Evolutionary conservation across 805 yeast species (phyloP).

Genomic region (Hanseniaspora vineae): DNA sequence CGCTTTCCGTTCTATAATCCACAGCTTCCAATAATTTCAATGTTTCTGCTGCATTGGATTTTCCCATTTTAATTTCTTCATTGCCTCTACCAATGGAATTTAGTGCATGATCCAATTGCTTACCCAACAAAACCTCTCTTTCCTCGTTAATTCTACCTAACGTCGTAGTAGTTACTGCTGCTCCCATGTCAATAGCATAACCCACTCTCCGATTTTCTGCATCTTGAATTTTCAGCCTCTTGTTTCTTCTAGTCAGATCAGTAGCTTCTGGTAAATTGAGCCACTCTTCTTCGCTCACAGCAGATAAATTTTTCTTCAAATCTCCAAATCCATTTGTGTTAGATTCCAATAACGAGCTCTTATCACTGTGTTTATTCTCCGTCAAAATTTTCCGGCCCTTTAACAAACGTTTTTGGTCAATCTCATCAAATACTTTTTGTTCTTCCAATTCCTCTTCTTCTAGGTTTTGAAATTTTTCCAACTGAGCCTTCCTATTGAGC

Average conservation of each 20-base stretch:
- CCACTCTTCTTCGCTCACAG: conserved; percentile 67
- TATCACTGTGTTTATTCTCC: conserved; percentile 10
- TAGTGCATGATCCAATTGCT: conserved; percentile 32
- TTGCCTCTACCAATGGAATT: conserved; percentile 4
- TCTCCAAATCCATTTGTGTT: conserved; percentile 47
- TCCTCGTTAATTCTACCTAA: conserved; percentile 49
- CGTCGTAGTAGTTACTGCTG: conserved; percentile 23
- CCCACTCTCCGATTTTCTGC: conserved; percentile 34
- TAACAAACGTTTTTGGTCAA: conserved; percentile 35
- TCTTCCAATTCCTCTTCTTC: conserved; percentile 68
- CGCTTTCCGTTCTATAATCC: conserved; percentile 15
- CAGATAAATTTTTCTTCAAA: conserved; percentile 46
- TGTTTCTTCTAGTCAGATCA: conserved; percentile 71
- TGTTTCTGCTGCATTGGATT: conserved; percentile 23
- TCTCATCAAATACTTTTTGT: conserved; percentile 47
- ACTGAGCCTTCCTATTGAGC: conserved; percentile 13
- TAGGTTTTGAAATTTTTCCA: conserved; percentile 15
- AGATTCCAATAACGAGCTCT: conserved; percentile 18
- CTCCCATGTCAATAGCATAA: conserved; percentile 23
- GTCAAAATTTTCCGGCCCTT: conserved; percentile 10
- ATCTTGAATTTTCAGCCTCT: conserved; percentile 50
- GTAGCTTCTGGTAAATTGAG: conserved; percentile 72
- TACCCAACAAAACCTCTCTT: conserved; percentile 43
- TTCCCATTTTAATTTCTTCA: too few species aligned
- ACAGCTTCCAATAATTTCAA: neutral